Evolutionary conservation across 208 protist species (phyloP).

Genomic region (Zelonia costaricensis): DNA sequence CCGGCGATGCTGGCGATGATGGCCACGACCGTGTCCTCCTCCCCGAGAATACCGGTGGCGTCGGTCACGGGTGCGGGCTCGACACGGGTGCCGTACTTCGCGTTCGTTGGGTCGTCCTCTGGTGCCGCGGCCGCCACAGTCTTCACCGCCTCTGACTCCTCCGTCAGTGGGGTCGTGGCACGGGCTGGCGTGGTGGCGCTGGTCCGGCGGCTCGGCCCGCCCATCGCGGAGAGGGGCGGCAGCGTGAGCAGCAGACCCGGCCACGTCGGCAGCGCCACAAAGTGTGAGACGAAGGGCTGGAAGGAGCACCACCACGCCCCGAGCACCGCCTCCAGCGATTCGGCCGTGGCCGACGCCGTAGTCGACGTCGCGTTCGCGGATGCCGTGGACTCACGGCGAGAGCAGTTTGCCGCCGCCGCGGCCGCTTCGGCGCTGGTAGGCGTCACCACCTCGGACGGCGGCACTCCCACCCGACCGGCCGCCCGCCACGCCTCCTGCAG

Average conservation of each 20-base stretch:
- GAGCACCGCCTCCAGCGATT: slow-evolving; percentile 20
- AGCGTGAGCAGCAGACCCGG: slow-evolving; percentile 49
- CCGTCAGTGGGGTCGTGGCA: neutral
- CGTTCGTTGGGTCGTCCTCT: slow-evolving; percentile 9
- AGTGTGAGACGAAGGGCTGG: slow-evolving; percentile 44
- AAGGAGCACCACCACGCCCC: slow-evolving; percentile 41
- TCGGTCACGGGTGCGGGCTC: slow-evolving; percentile 18
- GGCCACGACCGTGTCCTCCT: slow-evolving; percentile 42
- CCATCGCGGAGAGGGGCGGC: slow-evolving; percentile 17
- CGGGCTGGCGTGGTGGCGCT: neutral
- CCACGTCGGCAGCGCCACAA: slow-evolving; percentile 69
- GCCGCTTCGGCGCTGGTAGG: neutral
- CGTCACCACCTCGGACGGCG: neutral
- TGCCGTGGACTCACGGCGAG: neutral
- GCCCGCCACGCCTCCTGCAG: slow-evolving; percentile 12
- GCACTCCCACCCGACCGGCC: slow-evolving; percentile 4
- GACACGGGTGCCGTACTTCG: slow-evolving; percentile 12
- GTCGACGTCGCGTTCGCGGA: neutral
- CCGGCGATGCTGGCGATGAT: slow-evolving; percentile 44
- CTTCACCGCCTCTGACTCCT: neutral
- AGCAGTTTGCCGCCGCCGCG: neutral
- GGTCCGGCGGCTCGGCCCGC: slow-evolving; percentile 6
- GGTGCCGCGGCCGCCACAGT: slow-evolving; percentile 1
- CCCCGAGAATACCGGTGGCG: slow-evolving; percentile 13
- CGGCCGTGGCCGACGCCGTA: slow-evolving; percentile 3